Conservation (phyloP, 2,329 filamentous ascomycete genomes). For the Acephala macrosclerotiorum region DNA sequence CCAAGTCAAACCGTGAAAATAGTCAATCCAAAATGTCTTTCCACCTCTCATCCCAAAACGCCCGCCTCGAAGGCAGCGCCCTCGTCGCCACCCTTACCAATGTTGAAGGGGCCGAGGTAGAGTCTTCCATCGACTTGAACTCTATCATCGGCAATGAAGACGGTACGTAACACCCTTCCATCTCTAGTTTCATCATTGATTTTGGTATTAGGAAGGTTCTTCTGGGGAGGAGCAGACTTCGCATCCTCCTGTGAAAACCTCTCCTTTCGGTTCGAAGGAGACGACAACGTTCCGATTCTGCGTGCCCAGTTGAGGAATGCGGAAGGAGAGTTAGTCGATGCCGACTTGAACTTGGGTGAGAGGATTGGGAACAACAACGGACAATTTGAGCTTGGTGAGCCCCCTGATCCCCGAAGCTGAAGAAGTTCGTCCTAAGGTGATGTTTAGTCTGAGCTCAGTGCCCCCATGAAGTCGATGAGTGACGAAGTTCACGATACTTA, state of each 20-base stretch:
- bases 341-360: constrained; percentile 53
- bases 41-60: constrained; percentile 55
- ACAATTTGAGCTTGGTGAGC: constrained; percentile 46
- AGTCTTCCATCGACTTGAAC: constrained; percentile 60
- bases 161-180: background rate
- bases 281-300: constrained; percentile 49
- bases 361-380: constrained; percentile 51
- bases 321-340: constrained; percentile 44
- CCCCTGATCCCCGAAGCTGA: too few species aligned
- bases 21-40: constrained; percentile 53
- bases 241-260: constrained; percentile 46
- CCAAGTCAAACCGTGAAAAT: constrained; percentile 47
- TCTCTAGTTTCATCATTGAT: too few species aligned
- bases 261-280: constrained; percentile 49
- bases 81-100: constrained; percentile 58
- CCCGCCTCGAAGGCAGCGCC: constrained; percentile 58
- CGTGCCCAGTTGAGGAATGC: constrained; percentile 46
- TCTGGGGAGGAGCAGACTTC: constrained; percentile 50
- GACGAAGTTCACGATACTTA: too few species aligned
- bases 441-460: too few species aligned
- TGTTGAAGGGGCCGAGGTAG: constrained; percentile 49
- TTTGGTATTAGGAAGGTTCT: constrained; percentile 46
- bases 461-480: too few species aligned
- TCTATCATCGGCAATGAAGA: constrained; percentile 61
- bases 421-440: too few species aligned